Evolutionary conservation across 2,329 filamentous ascomycete species (phyloP).

Genomic region (Exophiala aquamarina): DNA sequence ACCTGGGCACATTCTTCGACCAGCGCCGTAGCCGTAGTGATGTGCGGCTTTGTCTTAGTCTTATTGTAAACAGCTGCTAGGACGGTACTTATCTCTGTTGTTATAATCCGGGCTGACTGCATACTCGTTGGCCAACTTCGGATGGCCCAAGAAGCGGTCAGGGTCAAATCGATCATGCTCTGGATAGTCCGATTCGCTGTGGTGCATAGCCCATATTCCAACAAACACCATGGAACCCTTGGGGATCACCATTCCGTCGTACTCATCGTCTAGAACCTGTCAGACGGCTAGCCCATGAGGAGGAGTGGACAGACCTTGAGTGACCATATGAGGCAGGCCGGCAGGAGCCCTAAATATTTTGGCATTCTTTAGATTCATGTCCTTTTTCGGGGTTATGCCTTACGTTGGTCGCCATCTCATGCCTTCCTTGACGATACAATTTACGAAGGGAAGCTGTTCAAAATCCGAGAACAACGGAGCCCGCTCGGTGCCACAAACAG

Average conservation of each 20-base stretch:
- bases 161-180: constrained; percentile 8
- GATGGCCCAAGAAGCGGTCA: constrained; percentile 9
- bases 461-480: constrained; percentile 2
- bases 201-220: constrained; percentile 10
- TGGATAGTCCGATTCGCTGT: constrained; percentile 1
- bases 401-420: constrained; percentile 3
- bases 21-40: constrained; percentile 1
- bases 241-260: constrained; percentile 50
- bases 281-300: neutral
- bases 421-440: constrained; percentile 1
- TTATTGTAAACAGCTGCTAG: neutral
- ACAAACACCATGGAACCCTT: constrained; percentile 41
- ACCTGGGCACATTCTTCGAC: constrained; percentile 2
- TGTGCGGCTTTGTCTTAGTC: neutral
- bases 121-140: constrained; percentile 6
- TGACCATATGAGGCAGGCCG: constrained; percentile 1
- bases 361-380: neutral
- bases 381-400: neutral
- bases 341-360: neutral
- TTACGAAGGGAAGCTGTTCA: neutral
- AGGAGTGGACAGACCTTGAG: constrained; percentile 1
- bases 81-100: constrained; percentile 1
- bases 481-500: constrained; percentile 1
- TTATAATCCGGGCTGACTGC: constrained; percentile 1
- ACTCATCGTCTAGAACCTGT: constrained; percentile 42